Evolutionary conservation across 2,329 filamentous ascomycete species (phyloP), one percentile per base, ranked within the genome.

Genomic region (Calonectria fujianensis): DNA sequence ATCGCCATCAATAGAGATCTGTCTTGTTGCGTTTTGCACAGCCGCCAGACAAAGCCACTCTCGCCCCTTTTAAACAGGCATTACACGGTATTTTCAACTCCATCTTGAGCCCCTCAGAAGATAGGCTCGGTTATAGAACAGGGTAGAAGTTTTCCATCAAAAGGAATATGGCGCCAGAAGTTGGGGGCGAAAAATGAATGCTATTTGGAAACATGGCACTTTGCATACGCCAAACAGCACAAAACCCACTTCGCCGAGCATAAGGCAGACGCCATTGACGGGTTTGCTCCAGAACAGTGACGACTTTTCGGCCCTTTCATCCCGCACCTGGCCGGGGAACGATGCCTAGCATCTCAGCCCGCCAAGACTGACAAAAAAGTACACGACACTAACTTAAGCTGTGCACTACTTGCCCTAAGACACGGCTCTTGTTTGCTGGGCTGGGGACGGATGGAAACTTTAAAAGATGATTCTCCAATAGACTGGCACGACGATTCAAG

Each of bases 231-330:
- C 52, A 61, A 57, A 45, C 67, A 45, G 50, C 41, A 69, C 27
- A 20, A 48, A 63, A 18, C 32, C 68, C 51, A 63, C 57, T 70
- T 70, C 41, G 54, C 29, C 68, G 57, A 52, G n/a, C 37, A 48
- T 31, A 61, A 59, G 45, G 54, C 29, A 63, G 68, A 45, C 59
- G 31, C 68, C 31, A 63, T 51, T 13, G 68, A 63, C 24, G 57
- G 24, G 24, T 63, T 63, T 29, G 45, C n/a, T 32, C 54, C 27
- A 50, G 54, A 64, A 61, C 41, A 32, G 35, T 66, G 70, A 67
- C 54, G 51, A 39, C 70, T 52, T 72, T 72, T 72, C 68, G 68
- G 68, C 68, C 69, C 57, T 68, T 72, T 63, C 64, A 64, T 68
- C 64, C 70, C 70, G 64, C 64, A 68, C 45, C 13, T 61, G 48